Conservation (phyloP, 352 stramenopile species). For the Phytophthora capsici region DNA sequence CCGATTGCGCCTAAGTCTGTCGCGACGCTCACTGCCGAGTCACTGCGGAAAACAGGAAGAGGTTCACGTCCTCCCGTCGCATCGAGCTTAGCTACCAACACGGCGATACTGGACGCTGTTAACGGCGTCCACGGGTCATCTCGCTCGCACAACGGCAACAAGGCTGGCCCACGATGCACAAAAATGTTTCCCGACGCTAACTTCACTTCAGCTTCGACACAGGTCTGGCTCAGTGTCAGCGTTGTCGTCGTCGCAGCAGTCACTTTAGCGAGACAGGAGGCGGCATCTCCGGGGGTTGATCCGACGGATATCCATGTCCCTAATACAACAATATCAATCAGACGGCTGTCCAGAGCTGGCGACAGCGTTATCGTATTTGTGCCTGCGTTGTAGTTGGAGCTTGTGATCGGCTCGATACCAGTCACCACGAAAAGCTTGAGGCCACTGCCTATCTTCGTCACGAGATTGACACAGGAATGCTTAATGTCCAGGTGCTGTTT, state of each 20-base stretch:
- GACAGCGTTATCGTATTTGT: conserved; percentile 35
- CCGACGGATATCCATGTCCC: conserved; percentile 36
- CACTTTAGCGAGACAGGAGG: conserved; percentile 33
- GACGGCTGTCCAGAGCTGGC: conserved; percentile 16
- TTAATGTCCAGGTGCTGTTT: conserved; percentile 25
- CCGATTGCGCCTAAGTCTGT: conserved; percentile 43
- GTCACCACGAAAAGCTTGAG: conserved; percentile 26
- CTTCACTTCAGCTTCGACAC: conserved; percentile 22
- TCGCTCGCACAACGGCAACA: conserved; percentile 65
- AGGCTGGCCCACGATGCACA: conserved; percentile 69
- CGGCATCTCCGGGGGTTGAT: conserved; percentile 14
- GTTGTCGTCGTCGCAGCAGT: conserved; percentile 13
- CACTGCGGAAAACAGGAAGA: conserved; percentile 62
- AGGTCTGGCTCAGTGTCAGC: conserved; percentile 36
- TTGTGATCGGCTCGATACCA: conserved; percentile 24
- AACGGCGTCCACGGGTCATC: conserved; percentile 65
- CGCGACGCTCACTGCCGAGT: conserved; percentile 53
- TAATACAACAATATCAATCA: conserved; percentile 29
- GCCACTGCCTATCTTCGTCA: conserved; percentile 11
- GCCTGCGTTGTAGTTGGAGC: conserved; percentile 4
- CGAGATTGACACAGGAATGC: conserved; percentile 26
- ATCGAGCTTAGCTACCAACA: conserved; percentile 41
- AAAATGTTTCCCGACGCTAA: conserved; percentile 46
- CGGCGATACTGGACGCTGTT: conserved; percentile 19
- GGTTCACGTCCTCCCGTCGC: conserved; percentile 43